Conservation (phyloP, 495 filamentous ascomycete species). For the Elasticomyces elasticus region DNA sequence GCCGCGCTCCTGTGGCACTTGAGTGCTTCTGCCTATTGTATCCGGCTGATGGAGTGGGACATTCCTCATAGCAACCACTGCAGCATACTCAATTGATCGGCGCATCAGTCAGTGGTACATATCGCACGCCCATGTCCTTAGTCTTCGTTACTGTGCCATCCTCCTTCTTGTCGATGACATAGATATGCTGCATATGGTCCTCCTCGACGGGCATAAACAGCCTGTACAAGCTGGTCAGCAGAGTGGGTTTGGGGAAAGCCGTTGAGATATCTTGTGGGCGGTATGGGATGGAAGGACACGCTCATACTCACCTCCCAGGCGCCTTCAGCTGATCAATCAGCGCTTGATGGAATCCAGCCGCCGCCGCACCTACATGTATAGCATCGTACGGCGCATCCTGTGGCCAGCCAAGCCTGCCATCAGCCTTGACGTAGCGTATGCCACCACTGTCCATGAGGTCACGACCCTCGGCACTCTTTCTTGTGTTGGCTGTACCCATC, state of each 20-base stretch:
- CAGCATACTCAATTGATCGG: conserved; percentile 31
- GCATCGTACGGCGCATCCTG: conserved; percentile 62
- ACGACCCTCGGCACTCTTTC: conserved; percentile 57
- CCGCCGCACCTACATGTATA: conserved; percentile 92
- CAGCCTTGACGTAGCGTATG: conserved; percentile 66
- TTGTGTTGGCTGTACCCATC: conserved; percentile 63
- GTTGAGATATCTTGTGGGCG: conserved; percentile 57
- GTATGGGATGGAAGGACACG: not conserved
- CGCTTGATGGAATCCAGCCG: conserved; percentile 57
- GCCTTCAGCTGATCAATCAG: conserved; percentile 68
- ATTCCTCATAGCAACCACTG: too few relatives aligned
- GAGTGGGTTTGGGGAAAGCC: not conserved
- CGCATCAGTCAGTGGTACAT: conserved; percentile 89
- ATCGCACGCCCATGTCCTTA: conserved; percentile 67
- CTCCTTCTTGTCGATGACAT: conserved; percentile 77
- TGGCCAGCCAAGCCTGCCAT: conserved; percentile 65
- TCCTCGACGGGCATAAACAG: conserved; percentile 60
- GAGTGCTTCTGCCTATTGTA: too few relatives aligned
- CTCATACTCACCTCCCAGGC: conserved; percentile 47
- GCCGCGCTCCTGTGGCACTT: too few relatives aligned
- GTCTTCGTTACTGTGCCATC: conserved; percentile 64
- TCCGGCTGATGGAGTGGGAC: too few relatives aligned
- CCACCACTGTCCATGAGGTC: conserved; percentile 47
- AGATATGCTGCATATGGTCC: conserved; percentile 61
- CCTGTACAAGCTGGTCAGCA: conserved; percentile 18